Conservation (phyloP, 108 stramenopile species). For the Cyclostephanos tholiformis region DNA sequence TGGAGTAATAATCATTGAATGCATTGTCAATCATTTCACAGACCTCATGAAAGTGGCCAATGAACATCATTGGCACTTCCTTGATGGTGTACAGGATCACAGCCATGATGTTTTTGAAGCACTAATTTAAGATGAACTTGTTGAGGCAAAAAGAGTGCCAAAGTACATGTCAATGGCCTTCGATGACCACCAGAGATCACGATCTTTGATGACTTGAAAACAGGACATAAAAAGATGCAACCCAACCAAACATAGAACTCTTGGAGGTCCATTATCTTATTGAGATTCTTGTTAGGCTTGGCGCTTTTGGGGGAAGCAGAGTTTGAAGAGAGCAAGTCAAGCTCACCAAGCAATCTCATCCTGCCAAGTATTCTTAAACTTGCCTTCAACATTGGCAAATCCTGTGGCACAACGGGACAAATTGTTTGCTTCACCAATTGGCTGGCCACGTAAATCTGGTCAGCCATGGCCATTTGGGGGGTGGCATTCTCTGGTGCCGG, state of each 20-base stretch:
- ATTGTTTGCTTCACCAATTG: neutral
- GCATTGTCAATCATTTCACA: no score
- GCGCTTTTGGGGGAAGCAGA: neutral
- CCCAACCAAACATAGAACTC: slow-evolving; percentile 15
- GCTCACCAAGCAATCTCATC: slow-evolving; percentile 12
- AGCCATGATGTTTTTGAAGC: no score
- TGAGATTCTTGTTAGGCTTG: slow-evolving; percentile 3
- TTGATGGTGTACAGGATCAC: no score
- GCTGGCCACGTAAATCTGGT: no score
- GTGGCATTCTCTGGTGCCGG: slow-evolving; percentile 7
- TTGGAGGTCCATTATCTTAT: slow-evolving; percentile 1
- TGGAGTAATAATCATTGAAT: no score
- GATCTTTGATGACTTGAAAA: no score
- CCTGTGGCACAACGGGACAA: neutral
- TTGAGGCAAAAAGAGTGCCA: slow-evolving; percentile 18
- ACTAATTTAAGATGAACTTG: no score
- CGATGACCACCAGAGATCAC: slow-evolving; percentile 13
- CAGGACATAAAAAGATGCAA: no score
- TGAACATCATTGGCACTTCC: no score
- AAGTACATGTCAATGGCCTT: neutral
- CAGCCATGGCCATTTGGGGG: no score
- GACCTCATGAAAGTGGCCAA: no score
- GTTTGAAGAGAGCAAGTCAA: neutral
- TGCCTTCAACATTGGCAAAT: neutral
- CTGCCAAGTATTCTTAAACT: neutral